Evolutionary conservation across 2,329 filamentous ascomycete genomes (phyloP), one percentile per base, ranked within the genome.

Genomic region (Neonectria ditissima): DNA sequence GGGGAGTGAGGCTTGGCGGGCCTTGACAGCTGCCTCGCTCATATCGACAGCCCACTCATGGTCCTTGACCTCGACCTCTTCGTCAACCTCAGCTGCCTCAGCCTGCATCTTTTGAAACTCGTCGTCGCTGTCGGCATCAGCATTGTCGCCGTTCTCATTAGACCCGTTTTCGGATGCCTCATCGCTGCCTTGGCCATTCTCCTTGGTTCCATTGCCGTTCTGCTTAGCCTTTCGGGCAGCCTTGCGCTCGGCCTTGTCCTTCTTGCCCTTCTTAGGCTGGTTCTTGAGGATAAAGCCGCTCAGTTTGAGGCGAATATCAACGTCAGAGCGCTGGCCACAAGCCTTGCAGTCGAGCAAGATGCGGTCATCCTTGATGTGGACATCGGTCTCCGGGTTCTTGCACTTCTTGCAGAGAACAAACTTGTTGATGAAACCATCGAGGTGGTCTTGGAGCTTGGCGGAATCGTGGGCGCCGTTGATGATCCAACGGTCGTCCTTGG

Each of bases 351-450:
- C 96, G 72, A 98, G 90, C 67, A 93, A 82, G 80, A 99, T 98
- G 78, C 87, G 89, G 59, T 92, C 93, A 75, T 97, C 94, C 83
- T 97, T 97, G 86, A 98, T 93, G 77, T 92, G 89, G 77, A 98
- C 91, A 71, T 97, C 94, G 71, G 96, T 99, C 86, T 99, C 96
- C 37, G 96, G 96, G 81, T 99, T 99, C 89, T 97, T 97, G 91
- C 96, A 99, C 81, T 97, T 95, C 86, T 97, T 97, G 92, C 96
- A 99, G 69, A 99, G 94, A 76, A 99, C 96, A 73, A 98, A 99
- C 84, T 93, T 97, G 86, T 91, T 88, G 84, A 99, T 99, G 88
- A 99, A 99, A 74, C 94, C 94, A 80, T 98, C 95, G 52, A 99
- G 92, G 75, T 97, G 94, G 79, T 98, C 96, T 85, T 99, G 96